Evolutionary conservation across 2,329 filamentous ascomycete species (phyloP).

Genomic region (Cladosporium sp.): DNA sequence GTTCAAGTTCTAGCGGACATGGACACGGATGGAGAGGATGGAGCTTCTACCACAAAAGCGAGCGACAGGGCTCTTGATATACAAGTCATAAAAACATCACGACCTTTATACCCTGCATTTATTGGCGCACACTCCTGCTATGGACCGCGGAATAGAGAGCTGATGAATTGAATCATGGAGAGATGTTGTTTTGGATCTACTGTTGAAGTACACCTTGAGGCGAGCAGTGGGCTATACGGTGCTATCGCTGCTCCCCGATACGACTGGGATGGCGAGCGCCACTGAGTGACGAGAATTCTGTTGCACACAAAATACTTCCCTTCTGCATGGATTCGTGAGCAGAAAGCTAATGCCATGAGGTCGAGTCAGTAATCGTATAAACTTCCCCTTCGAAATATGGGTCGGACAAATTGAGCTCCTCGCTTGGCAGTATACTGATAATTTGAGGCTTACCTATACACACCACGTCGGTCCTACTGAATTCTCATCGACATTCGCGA

Average conservation of each 20-base stretch:
- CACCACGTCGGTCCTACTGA: no score
- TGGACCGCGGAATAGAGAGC: neutral
- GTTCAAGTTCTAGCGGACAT: conserved; percentile 6
- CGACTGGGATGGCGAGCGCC: no score
- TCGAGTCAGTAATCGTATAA: neutral
- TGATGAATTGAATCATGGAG: neutral
- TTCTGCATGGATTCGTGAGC: no score
- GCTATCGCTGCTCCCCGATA: no score
- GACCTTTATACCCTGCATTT: neutral
- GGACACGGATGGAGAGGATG: neutral
- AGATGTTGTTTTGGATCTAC: neutral
- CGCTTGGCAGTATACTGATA: neutral
- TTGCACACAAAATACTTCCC: no score
- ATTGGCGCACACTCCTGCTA: neutral
- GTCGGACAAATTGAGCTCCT: neutral
- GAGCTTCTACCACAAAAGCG: neutral
- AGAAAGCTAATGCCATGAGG: neutral
- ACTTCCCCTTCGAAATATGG: neutral
- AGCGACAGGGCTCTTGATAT: conserved; percentile 10
- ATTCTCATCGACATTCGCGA: no score
- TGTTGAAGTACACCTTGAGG: neutral
- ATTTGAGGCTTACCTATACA: no score
- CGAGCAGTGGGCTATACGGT: no score
- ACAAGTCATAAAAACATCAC: conserved; percentile 14
- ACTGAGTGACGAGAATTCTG: no score